A percentile compares a stretch with the other conserved stretches of the same genome.
Conservation (phyloP, 352 stramenopile genomes). For the Phytophthora boehmeriae region DNA sequence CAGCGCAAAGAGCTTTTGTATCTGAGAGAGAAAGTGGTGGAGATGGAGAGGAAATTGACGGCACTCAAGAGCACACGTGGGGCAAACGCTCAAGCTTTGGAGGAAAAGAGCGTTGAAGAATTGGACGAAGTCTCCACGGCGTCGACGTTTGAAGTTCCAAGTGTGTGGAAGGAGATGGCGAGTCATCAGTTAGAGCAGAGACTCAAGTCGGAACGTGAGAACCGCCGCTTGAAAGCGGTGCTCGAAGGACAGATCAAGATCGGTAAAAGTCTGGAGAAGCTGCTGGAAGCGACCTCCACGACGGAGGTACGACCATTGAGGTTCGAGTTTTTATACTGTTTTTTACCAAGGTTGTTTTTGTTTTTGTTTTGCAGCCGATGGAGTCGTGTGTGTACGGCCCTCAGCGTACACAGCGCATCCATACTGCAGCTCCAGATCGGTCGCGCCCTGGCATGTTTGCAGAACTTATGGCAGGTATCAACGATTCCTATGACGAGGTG, state of each 20-base stretch:
- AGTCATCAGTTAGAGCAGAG: conserved; percentile 45
- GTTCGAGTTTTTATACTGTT: background rate
- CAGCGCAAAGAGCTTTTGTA: conserved; percentile 50
- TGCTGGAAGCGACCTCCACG: conserved; percentile 40
- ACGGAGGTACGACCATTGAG: conserved; percentile 16
- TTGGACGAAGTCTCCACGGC: background rate
- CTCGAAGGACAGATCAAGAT: conserved; percentile 72
- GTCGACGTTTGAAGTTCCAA: conserved; percentile 6
- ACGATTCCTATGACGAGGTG: conserved; percentile 43
- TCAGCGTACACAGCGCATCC: conserved; percentile 31
- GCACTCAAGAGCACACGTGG: conserved; percentile 27
- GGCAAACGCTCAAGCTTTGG: background rate
- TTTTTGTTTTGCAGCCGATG: conserved; percentile 27
- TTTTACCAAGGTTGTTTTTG: background rate
- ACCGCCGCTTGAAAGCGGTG: conserved; percentile 53
- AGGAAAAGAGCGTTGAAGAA: background rate
- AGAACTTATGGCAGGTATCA: conserved; percentile 40
- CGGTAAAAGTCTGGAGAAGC: conserved; percentile 51
- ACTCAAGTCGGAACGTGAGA: conserved; percentile 60
- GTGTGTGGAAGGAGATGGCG: conserved; percentile 50
- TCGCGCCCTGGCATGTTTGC: conserved; percentile 36
- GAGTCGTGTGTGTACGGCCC: conserved; percentile 32
- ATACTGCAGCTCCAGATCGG: conserved; percentile 29
- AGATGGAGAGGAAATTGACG: conserved; percentile 46
- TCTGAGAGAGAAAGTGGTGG: conserved; percentile 43